phyloP scores from a whole-genome alignment of 352 stramenopile genomes.

The Pythium insidiosum region DNA sequence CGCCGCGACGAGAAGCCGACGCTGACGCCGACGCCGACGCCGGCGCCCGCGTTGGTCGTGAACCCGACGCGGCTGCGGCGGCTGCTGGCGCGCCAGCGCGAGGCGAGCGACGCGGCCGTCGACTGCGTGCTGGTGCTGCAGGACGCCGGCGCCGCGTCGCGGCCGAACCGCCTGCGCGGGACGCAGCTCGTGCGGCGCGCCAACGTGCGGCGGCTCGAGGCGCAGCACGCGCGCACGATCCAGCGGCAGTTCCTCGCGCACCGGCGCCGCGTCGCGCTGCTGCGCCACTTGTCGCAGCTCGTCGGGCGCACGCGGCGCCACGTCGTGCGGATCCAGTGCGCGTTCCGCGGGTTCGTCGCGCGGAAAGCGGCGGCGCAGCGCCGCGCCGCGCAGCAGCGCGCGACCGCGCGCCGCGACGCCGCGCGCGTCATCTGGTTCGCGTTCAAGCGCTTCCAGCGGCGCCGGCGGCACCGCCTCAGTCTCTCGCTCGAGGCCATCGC shows the following conservation, averaged over 20 bases:
- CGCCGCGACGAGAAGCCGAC: conserved; percentile 4
- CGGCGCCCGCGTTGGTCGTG: conserved; percentile 10
- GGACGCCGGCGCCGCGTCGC: conserved; percentile 12
- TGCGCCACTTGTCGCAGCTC: conserved; percentile 26
- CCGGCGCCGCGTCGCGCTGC: conserved; percentile 21
- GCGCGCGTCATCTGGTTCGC: conserved; percentile 27
- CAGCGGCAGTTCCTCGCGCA: conserved; percentile 44
- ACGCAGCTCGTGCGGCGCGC: conserved; percentile 37
- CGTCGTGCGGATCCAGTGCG: conserved; percentile 41
- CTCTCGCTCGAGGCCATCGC: conserved; percentile 55
- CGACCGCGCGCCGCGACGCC: conserved; percentile 12
- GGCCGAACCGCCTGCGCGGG: conserved; percentile 37
- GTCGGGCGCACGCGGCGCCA: conserved; percentile 18
- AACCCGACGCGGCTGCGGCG: conserved; percentile 23
- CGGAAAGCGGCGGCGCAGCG: conserved; percentile 26
- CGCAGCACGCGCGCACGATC: conserved; percentile 37
- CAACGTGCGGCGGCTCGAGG: conserved; percentile 25
- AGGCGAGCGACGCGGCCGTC: conserved; percentile 11
- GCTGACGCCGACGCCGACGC: background rate
- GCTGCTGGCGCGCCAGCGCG: conserved; percentile 29
- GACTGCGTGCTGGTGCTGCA: conserved; percentile 31
- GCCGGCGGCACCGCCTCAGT: conserved; percentile 27
- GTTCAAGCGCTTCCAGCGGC: conserved; percentile 38
- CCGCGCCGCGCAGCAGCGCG: conserved; percentile 14
- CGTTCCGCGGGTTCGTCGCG: conserved; percentile 36